Percentiles rank a stretch among this genome's conserved stretches.
Conservation (phyloP, 352 stramenopile genomes). For the Phytopythium delawarense region DNA sequence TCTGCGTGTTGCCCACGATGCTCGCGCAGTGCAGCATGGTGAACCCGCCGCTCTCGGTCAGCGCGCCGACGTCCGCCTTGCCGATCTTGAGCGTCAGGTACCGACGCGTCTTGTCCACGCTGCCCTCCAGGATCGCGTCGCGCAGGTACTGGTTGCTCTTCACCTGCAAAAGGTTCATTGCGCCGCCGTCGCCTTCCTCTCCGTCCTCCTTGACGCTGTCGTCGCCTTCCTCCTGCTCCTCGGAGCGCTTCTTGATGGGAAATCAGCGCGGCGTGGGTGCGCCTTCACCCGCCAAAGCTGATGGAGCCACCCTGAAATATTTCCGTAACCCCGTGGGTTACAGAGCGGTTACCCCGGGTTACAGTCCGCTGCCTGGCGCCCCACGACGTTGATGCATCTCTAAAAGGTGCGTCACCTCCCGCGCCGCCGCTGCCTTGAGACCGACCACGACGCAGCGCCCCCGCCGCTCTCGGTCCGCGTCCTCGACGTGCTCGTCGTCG, state of each 20-base stretch:
- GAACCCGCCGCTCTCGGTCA: constrained; percentile 77
- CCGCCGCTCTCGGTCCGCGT: constrained; percentile 39
- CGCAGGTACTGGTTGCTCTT: constrained; percentile 87
- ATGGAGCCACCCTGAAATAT: too few relatives aligned
- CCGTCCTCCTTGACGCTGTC: background rate
- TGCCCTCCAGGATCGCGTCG: constrained; percentile 79
- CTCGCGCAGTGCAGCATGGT: constrained; percentile 77
- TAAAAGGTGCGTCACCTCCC: too few relatives aligned
- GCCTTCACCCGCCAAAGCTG: too few relatives aligned
- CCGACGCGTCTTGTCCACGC: constrained; percentile 71
- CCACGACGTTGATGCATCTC: background rate
- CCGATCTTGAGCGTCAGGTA: constrained; percentile 84
- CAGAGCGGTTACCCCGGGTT: too few relatives aligned
- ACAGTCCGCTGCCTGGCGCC: too few relatives aligned
- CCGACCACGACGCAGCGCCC: background rate
- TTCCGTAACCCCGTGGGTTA: too few relatives aligned
- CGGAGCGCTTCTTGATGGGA: too few relatives aligned
- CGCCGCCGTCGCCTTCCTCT: background rate
- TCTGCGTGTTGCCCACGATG: constrained; percentile 77
- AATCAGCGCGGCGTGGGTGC: too few relatives aligned
- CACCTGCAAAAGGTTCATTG: constrained; percentile 80
- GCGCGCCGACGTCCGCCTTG: constrained; percentile 72
- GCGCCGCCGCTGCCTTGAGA: too few relatives aligned
- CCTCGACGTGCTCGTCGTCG: constrained; percentile 42
- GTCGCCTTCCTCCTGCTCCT: background rate